These are phyloP conservation scores for Aquilaria malaccensis DNA, from an alignment of 345 rosid genomes.

Conservation along the genomic window DNA sequence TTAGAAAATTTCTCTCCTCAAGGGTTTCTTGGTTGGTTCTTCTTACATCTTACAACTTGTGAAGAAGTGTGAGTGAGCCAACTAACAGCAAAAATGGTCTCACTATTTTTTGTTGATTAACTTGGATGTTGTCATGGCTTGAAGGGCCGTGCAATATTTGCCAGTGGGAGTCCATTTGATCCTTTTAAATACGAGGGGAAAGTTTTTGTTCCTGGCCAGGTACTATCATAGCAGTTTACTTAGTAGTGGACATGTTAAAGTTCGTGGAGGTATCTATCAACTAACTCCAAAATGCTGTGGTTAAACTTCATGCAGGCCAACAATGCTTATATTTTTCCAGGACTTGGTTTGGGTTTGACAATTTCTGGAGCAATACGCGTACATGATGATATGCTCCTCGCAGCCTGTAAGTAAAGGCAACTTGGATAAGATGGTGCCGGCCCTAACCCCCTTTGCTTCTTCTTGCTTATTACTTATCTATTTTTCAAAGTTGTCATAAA, in stretches of 20 bases:
- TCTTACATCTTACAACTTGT: background rate
- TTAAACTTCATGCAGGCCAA: constrained; percentile 46
- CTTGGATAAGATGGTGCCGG: background rate
- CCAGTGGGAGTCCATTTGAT: constrained; percentile 98
- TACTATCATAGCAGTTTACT: constrained; percentile 9
- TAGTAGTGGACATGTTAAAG: background rate
- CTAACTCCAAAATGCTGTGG: constrained; percentile 1
- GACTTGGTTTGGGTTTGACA: constrained; percentile 82
- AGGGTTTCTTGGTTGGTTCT: constrained; percentile 5
- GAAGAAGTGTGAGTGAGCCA: background rate
- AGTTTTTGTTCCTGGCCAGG: constrained; percentile 90
- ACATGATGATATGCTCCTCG: constrained; percentile 81
- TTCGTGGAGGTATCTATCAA: background rate
- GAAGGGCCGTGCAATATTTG: constrained; percentile 92
- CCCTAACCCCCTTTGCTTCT: constrained; percentile 7
- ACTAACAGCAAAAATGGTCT: background rate
- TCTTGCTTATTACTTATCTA: background rate
- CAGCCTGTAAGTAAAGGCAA: constrained; percentile 54
- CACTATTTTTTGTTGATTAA: background rate
- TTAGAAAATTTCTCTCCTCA: constrained; percentile 11
- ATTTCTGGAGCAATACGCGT: constrained; percentile 83
- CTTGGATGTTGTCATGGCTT: constrained; percentile 4
- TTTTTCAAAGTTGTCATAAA: too few relatives aligned
- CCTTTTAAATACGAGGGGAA: constrained; percentile 68
- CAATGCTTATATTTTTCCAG: constrained; percentile 92